Percentiles rank a stretch among this genome's conserved stretches.
phyloP scores from a whole-genome alignment of 169 alveolate species.

The Plasmodium coatneyi region DNA sequence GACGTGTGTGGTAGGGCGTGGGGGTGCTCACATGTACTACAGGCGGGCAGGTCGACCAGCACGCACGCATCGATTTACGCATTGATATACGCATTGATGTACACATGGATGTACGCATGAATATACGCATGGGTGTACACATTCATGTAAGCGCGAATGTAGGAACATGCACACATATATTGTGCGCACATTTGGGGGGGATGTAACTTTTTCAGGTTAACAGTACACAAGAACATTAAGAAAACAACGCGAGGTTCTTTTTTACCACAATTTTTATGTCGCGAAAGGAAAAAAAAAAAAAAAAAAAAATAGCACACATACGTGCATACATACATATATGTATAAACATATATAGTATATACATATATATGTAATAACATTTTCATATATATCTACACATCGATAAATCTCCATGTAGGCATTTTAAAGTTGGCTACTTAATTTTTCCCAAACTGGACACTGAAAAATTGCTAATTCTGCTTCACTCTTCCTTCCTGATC shows the following conservation, averaged over 20 bases:
- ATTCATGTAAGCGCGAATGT: not conserved
- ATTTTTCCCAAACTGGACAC: not conserved
- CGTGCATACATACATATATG: not conserved
- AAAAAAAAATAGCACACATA: not conserved
- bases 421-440: not conserved
- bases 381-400: not conserved
- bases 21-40: not conserved
- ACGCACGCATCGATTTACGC: not conserved
- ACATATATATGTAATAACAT: not conserved
- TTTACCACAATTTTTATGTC: not conserved
- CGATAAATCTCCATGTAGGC: not conserved
- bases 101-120: not conserved
- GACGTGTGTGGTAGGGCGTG: not conserved
- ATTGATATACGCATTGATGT: not conserved
- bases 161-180: not conserved
- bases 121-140: not conserved
- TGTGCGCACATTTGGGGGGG: not conserved
- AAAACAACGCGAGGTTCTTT: not conserved
- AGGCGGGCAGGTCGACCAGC: not conserved
- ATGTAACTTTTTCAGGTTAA: not conserved
- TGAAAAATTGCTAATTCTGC: constrained; percentile 38
- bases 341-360: no score
- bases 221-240: not conserved
- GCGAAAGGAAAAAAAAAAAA: not conserved
- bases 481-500: constrained; percentile 77